These are phyloP conservation scores for Penicillium cosmopolitanum DNA, from an alignment of 495 filamentous ascomycete species.

Conservation along the genomic window DNA sequence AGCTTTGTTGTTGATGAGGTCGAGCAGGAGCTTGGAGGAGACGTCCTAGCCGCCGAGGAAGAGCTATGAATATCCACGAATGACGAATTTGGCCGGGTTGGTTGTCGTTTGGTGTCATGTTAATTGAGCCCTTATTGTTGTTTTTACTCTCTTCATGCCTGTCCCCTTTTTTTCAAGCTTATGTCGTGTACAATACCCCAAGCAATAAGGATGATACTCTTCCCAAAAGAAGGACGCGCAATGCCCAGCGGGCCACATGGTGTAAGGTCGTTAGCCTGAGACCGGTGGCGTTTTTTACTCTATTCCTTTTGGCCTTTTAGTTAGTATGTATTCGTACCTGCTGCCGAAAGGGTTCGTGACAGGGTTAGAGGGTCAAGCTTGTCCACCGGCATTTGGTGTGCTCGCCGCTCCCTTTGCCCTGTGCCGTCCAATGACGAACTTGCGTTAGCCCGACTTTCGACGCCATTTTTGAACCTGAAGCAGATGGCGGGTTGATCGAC, in stretches of 20 bases:
- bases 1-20: slow-evolving; percentile 89
- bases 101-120: slow-evolving; percentile 19
- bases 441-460: not conserved
- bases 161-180: not conserved
- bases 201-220: slow-evolving; percentile 9
- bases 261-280: slow-evolving; percentile 14
- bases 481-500: slow-evolving; percentile 17
- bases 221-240: slow-evolving; percentile 18
- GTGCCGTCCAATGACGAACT: not conserved
- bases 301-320: not conserved
- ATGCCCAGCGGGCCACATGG: slow-evolving; percentile 6
- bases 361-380: not conserved
- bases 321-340: not conserved
- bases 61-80: slow-evolving; percentile 32
- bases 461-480: slow-evolving; percentile 16
- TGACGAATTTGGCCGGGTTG: slow-evolving; percentile 6
- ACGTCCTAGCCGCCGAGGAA: slow-evolving; percentile 37
- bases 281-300: slow-evolving; percentile 7
- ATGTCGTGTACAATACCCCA: slow-evolving; percentile 9
- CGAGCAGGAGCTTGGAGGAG: slow-evolving; percentile 73
- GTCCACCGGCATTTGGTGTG: not conserved
- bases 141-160: not conserved
- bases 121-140: slow-evolving; percentile 22
- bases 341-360: no score
- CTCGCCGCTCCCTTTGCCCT: not conserved